Base-by-base conservation (phyloP, 768 basidiomycete genomes). In the Hericium erinaceus region DNA sequence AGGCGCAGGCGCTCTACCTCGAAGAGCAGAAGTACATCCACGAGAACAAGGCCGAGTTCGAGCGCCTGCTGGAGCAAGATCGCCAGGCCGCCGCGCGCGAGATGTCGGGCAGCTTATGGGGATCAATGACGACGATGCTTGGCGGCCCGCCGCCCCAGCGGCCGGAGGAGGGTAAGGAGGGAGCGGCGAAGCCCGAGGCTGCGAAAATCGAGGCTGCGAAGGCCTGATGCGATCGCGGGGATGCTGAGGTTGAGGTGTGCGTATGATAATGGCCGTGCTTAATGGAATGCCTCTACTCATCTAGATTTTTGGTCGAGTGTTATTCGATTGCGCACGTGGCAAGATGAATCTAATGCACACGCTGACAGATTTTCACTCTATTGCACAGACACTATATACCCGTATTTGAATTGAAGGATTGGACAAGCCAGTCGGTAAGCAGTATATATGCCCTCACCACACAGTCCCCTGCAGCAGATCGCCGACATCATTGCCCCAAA, bases 11-110 rank as follows among this genome's bases (percentile, higher is more conserved):
- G 39, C 69, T 73, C 51, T 83, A 82, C 69, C 70, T 66, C 57
- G 78, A 80, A 57, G 81, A 83, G 59, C 76, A 78, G 57, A 73
- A 76, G 54, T 81, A 80, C 64, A 74, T 82, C 60, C 68, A 68
- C 38, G 65, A 77, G 41, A 76, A 83, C 70, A 80, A 77, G 66
- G 74, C 63, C 38, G 72, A 78, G 52, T 80, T 82, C 60, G 77
- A 82, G 60, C 67, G 71, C 55, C 55, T 74, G 64, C 67, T 82
- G 62, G 80, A 81, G 64, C 80, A 80, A 54, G 79, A 81, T 46
- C 73, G 69, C 55, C 72, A 82, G 65, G 73, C 73, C 33, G 73
- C 76, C 72, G 71, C 73, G 58, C 71, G 70, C 59, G 76, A 80
- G 64, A 74, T 79, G 76, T 69, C 73, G 2, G 76, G 74, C 16